Base-by-base conservation (phyloP, 108 stramenopile genomes). In the Nitzschia sp. region DNA sequence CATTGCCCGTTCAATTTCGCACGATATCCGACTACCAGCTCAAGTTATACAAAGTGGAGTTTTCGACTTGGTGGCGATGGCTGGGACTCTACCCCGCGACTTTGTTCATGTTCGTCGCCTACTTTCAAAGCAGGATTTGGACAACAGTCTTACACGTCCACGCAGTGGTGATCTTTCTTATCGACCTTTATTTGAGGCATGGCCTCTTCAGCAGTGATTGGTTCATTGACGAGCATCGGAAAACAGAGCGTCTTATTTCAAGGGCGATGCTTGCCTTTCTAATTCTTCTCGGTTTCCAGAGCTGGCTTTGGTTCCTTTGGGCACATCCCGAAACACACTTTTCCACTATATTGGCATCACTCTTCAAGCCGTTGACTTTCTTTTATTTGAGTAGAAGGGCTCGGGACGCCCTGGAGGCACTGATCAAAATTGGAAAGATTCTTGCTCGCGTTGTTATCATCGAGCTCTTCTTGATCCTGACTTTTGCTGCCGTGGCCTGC, bases 401-500 rank as follows among this genome's bases (percentile, higher is more conserved):
- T 1, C 63, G 78, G 16, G 68, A 85, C 61, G 80, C 84, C 6
- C 32, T 81, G 1, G 77, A 80, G 23, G 84, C 80, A n/a, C 54
- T 85, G 16, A 35, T 57, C 6, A 65, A 69, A 0, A 71, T 85
- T 62, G 35, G 32, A 2, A 70, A 56, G 16, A 74, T 76, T 53
- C 64, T 85, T 8, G n/a, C 68, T 0, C 34, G 66, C 21, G 84
- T 85, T 17, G 32, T 85, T 26, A 48, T 73, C 30, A 81, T 85
- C 21, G 84, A 85, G 41, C 46, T 81, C 13, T 76, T 85, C 16
- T 29, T 85, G 9, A 78, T 79, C 50, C 53, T 83, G 32, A 29
- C 65, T 17, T 85, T 85, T 69, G 77, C 79, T 1, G 76, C 84
- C 15, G 68, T 85, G 30, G 84, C 84, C n/a, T 69, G 58, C 38